A percentile compares a stretch with the other conserved stretches of the same genome.
Evolutionary conservation across 2,329 filamentous ascomycete genomes (phyloP).

Genomic region (Fonsecaea pedrosoi): DNA sequence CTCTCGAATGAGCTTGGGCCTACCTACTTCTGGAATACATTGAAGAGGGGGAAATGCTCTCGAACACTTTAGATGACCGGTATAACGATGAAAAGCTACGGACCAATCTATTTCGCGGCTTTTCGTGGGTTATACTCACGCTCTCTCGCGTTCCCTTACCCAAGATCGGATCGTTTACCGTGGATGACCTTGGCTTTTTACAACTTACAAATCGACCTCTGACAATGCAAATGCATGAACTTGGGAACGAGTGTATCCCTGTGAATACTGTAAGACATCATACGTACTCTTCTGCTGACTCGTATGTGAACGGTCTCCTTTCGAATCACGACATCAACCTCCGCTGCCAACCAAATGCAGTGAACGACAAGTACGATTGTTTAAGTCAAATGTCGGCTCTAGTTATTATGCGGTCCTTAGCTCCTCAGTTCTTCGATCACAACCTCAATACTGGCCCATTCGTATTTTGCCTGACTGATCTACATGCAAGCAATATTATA

Average conservation of each 20-base stretch:
- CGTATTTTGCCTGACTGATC: conserved; percentile 48
- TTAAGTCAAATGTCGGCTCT: conserved; percentile 36
- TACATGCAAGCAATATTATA: conserved; percentile 48
- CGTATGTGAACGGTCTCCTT: conserved; percentile 42
- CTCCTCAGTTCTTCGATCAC: conserved; percentile 40
- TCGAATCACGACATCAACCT: conserved; percentile 41
- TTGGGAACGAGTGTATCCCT: conserved; percentile 42
- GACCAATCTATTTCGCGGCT: conserved; percentile 37
- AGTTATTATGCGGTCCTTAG: conserved; percentile 42
- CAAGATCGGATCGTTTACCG: conserved; percentile 39
- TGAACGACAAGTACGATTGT: conserved; percentile 25
- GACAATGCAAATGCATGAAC: conserved; percentile 35
- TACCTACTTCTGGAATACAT: conserved; percentile 36
- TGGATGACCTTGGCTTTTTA: conserved; percentile 39
- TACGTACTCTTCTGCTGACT: conserved; percentile 40
- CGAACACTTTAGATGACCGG: neutral
- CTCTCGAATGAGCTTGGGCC: conserved; percentile 16
- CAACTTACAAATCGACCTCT: conserved; percentile 41
- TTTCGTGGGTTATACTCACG: conserved; percentile 41
- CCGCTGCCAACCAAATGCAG: conserved; percentile 40
- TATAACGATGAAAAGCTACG: conserved; percentile 8
- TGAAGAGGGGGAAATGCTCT: conserved; percentile 36
- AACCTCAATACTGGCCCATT: conserved; percentile 48
- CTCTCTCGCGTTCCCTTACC: conserved; percentile 32
- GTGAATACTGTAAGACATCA: conserved; percentile 36